Percentiles rank a stretch among this genome's conserved stretches.
Conservation (phyloP, 768 basidiomycete genomes). For the Lactifluus subvellereus region DNA sequence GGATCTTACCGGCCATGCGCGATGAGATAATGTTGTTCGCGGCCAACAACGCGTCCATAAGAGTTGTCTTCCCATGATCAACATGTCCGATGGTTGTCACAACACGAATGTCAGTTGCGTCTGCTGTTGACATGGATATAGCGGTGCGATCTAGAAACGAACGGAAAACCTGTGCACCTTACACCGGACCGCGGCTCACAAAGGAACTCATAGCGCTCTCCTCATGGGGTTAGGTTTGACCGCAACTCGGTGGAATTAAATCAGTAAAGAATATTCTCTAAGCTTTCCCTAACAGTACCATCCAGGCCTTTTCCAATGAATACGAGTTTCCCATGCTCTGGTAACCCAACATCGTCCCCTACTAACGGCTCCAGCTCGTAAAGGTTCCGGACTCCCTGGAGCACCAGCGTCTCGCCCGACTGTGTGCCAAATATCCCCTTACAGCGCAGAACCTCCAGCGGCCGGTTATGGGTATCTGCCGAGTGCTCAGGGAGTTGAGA, state of each 20-base stretch:
- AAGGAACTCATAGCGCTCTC: too few relatives aligned
- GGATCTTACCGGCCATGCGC: slow-evolving; percentile 91
- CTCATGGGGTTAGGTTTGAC: background rate
- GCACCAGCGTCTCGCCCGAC: slow-evolving; percentile 55
- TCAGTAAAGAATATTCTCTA: slow-evolving; percentile 33
- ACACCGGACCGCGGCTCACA: slow-evolving; percentile 8
- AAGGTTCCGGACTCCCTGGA: slow-evolving; percentile 89
- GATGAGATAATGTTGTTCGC: slow-evolving; percentile 97
- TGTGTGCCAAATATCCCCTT: slow-evolving; percentile 71
- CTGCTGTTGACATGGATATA: slow-evolving; percentile 19
- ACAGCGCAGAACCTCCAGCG: slow-evolving; percentile 69
- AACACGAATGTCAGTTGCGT: slow-evolving; percentile 55
- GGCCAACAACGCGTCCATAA: slow-evolving; percentile 91
- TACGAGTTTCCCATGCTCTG: slow-evolving; percentile 71
- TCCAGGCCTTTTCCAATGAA: slow-evolving; percentile 81
- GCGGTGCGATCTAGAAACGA: background rate
- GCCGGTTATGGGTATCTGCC: slow-evolving; percentile 2
- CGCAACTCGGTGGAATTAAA: background rate
- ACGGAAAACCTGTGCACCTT: background rate
- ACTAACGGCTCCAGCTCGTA: slow-evolving; percentile 59
- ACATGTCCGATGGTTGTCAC: slow-evolving; percentile 87
- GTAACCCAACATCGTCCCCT: slow-evolving; percentile 43
- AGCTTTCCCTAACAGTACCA: slow-evolving; percentile 47
- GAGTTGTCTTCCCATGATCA: slow-evolving; percentile 94
- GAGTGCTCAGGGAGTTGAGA: slow-evolving; percentile 39